Percentiles rank a stretch among this genome's conserved stretches.
phyloP scores from a whole-genome alignment of 768 basidiomycete genomes.

The Amanita exitialis region DNA sequence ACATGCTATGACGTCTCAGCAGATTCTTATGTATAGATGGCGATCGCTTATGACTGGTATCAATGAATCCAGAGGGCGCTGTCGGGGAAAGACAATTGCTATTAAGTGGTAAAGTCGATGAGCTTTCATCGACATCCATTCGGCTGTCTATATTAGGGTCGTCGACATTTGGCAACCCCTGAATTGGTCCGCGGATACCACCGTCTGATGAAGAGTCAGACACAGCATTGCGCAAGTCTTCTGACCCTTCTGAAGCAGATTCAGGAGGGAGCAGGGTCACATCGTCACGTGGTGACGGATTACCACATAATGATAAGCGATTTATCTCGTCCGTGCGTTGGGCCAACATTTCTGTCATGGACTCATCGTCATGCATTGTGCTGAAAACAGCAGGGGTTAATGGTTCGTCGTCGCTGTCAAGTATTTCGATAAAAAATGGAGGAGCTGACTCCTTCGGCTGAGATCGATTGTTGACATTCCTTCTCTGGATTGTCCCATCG shows the following conservation, averaged over 20 bases:
- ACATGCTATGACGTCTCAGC: no score
- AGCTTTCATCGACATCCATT: not conserved
- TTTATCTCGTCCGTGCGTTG: not conserved
- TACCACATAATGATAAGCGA: not conserved
- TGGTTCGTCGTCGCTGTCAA: constrained; percentile 3
- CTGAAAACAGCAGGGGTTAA: not conserved
- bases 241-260: constrained; percentile 1
- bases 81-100: not conserved
- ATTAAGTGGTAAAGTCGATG: not conserved
- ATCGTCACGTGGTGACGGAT: not conserved
- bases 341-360: not conserved
- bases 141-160: not conserved
- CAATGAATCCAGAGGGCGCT: not conserved
- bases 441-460: not conserved
- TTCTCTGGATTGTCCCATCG: not conserved
- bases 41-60: not conserved
- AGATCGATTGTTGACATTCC: not conserved
- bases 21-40: no score
- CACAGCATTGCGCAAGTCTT: not conserved
- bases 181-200: not conserved
- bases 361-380: not conserved
- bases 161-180: no score
- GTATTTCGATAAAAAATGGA: not conserved
- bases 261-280: not conserved
- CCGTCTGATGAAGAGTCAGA: not conserved